Evolutionary conservation across 2,329 filamentous ascomycete species (phyloP), one percentile per base, ranked within the genome.

Genomic region (Aureobasidium sp.): DNA sequence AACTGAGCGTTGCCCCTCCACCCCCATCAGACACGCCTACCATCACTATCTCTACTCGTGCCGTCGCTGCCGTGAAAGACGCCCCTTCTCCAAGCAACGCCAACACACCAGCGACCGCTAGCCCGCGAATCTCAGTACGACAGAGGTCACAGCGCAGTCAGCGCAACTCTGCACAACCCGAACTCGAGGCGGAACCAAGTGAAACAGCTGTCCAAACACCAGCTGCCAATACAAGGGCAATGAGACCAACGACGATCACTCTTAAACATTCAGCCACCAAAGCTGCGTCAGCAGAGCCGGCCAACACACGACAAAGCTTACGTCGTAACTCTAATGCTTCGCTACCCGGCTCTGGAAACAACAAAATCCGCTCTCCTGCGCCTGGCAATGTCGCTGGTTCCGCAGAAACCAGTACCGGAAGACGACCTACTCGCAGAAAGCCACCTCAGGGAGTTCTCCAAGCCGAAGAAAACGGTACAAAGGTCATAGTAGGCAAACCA

Each of bases 391-490:
- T 34, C 55, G 65, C 26, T 56, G 64, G 32, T 62, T 53, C 59
- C 66, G 62, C 61, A 66, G 47, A 53, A 23, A 20, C 55, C 20
- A 44, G 32, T n/a, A n/a, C 12, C 13, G 55, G 59, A 29, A 55
- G 62, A 2, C 27, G 55, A 5, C n/a, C 55, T 17, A 76, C 85
- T 69, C 84, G 88, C 56, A 90, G 87, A 75, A 79, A 86, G 62
- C 88, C 88, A 50, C 88, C 87, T 34, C 89, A 88, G 12, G 88
- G 88, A 62, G 80, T 89, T 66, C 84, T 91, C 68, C 89, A 80
- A 7, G 78, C 79, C 26, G 80, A 80, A 55, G 81, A 83, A 64
- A 79, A 83, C 64, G 83, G 83, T 27, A 82, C 83, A 46, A 84
- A 84, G 48, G 82, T 87, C 69, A 89, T 87, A 64, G 85, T 90